These are phyloP conservation scores for Turritis glabra DNA, from an alignment of 345 rosid species.

Conservation along the genomic window DNA sequence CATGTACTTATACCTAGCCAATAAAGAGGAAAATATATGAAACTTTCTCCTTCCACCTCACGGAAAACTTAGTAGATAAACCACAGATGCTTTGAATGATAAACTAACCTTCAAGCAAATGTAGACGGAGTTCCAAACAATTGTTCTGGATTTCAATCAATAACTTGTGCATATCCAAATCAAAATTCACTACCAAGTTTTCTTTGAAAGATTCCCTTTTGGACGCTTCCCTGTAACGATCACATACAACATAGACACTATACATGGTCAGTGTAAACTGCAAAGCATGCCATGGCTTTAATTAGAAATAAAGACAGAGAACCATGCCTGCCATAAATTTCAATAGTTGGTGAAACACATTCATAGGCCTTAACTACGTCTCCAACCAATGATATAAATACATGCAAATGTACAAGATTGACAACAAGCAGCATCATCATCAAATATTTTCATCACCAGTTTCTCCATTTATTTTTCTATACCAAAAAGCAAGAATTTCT, in stretches of 20 bases:
- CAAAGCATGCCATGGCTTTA: neutral
- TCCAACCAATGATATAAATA: neutral
- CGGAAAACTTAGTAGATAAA: neutral
- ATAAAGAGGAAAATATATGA: neutral
- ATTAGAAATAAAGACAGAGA: neutral
- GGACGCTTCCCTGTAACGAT: neutral
- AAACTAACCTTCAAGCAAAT: neutral
- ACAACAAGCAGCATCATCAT: neutral
- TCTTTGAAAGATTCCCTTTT: neutral
- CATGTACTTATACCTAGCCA: neutral
- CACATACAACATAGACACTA: neutral
- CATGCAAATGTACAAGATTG: neutral
- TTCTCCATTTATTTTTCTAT: neutral
- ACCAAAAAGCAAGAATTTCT: conserved; percentile 4
- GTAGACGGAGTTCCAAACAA: neutral
- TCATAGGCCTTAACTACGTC: neutral
- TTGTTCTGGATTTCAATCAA: neutral
- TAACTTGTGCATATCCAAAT: neutral
- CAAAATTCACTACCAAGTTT: neutral
- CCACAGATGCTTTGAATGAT: neutral
- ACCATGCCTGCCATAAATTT: neutral
- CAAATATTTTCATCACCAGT: neutral
- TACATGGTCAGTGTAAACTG: neutral
- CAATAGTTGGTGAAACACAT: neutral
- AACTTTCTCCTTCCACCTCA: neutral